Evolutionary conservation across 768 basidiomycete species (phyloP), one percentile per base, ranked within the genome.

Genomic region (Inosperma sp.): DNA sequence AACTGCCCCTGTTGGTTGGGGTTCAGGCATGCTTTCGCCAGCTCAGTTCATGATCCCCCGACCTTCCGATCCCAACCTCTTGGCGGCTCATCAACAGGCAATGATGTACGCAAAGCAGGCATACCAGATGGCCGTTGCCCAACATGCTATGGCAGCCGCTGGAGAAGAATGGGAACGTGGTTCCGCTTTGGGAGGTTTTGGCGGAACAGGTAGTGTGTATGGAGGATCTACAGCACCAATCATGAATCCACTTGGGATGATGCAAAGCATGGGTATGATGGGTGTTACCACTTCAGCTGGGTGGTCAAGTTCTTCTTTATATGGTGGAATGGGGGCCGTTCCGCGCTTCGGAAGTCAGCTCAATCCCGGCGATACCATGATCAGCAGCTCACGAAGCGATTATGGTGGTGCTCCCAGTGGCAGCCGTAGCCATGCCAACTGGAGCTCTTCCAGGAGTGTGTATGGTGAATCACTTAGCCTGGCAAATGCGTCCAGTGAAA

Each of bases 141-240:
- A 91, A 65, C 91, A 93, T 57, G 91, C 91, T 4, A 85, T 92
- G 79, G 85, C 82, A 7, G 81, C 83, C 7, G 91, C 91, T n/a
- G 88, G 79, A 16, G 91, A 93, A 26, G 89, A 93, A 62, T 93
- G 91, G 91, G 91, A 93, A 62, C 82, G 90, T 27, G 78, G 81
- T 6, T 89, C 87, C 47, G 79, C 71, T 30, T 56, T 76, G 23
- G 78, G 80, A 14, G 71, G 71, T 13, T 68, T 69, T 27, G 69
- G 73, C 4, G 72, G 70, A 31, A 68, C 73, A 2, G 73, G 74
- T 30, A 77, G 76, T 54, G 73, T 76, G 41, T 79, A 76, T 59
- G 76, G 59, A 22, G 49, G 56, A 51, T 53, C 60, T 27, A 59
- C 57, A 21, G 56, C 65, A 25, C 61, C 63, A 55, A 68, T 62